phyloP scores from a whole-genome alignment of 345 rosid species.

The Eucalyptus curtisii region DNA sequence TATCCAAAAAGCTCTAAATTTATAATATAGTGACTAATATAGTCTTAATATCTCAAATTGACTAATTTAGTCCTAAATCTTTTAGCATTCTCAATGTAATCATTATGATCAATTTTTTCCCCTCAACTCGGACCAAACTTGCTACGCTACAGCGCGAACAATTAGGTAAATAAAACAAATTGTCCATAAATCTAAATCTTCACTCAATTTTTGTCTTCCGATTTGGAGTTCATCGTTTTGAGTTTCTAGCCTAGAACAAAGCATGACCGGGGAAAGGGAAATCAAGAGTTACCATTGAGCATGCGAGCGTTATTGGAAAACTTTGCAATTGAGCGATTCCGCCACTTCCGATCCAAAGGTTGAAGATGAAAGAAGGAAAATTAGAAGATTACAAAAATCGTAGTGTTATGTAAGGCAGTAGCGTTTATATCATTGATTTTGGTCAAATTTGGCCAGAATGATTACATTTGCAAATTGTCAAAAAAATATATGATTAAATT shows the following conservation, averaged over 20 bases:
- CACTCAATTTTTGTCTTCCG: neutral
- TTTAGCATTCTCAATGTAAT: too few relatives aligned
- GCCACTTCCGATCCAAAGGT: neutral
- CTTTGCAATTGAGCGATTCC: neutral
- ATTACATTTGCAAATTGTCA: neutral
- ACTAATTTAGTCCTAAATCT: neutral
- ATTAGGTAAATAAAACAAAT: neutral
- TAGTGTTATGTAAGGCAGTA: accelerated
- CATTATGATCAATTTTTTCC: neutral
- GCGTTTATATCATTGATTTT: neutral
- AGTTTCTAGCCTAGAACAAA: neutral
- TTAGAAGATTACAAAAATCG: neutral
- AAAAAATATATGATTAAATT: neutral
- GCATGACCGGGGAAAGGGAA: neutral
- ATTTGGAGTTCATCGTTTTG: neutral
- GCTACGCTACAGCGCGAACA: accelerated
- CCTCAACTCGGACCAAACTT: accelerated
- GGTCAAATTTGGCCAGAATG: accelerated
- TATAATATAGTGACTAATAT: too few relatives aligned
- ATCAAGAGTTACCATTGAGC: neutral
- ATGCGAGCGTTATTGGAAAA: neutral
- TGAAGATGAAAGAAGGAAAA: neutral
- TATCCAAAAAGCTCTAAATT: too few relatives aligned
- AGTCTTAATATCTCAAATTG: accelerated
- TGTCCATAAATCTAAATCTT: neutral